phyloP scores from a whole-genome alignment of 1,139 yeast genomes.

The Eremothecium coryli region DNA sequence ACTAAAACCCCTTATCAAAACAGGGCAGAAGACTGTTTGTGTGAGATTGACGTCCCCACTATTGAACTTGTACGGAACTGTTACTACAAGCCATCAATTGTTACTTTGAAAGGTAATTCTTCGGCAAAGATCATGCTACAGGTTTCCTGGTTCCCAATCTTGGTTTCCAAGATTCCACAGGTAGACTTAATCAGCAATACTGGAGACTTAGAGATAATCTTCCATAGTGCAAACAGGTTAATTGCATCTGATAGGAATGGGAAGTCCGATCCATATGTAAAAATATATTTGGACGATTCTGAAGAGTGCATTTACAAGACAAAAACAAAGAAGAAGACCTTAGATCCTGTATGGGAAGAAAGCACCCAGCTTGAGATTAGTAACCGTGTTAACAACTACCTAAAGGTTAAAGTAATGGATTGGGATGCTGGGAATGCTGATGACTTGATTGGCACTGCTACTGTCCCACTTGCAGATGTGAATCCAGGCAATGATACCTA shows the following conservation, averaged over 20 bases:
- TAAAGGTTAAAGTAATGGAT: conserved; percentile 58
- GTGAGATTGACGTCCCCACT: conserved; percentile 62
- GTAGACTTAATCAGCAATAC: conserved; percentile 67
- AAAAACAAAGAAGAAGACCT: conserved; percentile 72
- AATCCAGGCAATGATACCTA: conserved; percentile 48
- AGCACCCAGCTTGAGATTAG: conserved; percentile 38
- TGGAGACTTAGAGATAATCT: conserved; percentile 61
- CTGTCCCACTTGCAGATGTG: conserved; percentile 49
- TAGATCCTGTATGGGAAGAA: conserved; percentile 85
- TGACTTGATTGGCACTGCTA: conserved; percentile 68
- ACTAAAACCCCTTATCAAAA: conserved; percentile 45
- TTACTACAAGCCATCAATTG: conserved; percentile 47
- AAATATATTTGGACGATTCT: conserved; percentile 55
- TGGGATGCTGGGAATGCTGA: conserved; percentile 92
- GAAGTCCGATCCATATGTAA: conserved; percentile 83
- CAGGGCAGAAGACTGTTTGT: conserved; percentile 49
- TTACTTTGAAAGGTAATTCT: conserved; percentile 42
- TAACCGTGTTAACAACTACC: conserved; percentile 51
- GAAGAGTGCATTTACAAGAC: conserved; percentile 54
- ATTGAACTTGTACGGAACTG: conserved; percentile 57
- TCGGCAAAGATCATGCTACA: conserved; percentile 47
- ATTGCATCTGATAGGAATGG: conserved; percentile 84
- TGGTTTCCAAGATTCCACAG: conserved; percentile 51
- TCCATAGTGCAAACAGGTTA: conserved; percentile 59
- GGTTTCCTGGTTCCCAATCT: conserved; percentile 73